A percentile compares a stretch with the other conserved stretches of the same genome.
Conservation (phyloP, 2,329 filamentous ascomycete genomes). For the Arthrobotrys conoides region DNA sequence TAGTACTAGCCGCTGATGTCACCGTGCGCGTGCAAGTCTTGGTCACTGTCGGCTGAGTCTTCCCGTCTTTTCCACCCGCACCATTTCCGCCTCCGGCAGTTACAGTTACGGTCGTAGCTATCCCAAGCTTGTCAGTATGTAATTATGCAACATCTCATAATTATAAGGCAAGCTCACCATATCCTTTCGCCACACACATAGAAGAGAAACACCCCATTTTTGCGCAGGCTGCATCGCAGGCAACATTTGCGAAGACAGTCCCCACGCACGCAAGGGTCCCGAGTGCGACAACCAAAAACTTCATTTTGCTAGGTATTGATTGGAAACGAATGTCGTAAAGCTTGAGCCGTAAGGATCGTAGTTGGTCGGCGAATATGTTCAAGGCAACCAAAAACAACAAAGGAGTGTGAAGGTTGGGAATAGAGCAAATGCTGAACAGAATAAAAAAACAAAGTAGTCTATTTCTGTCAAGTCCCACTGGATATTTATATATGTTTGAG, state of each 20-base stretch:
- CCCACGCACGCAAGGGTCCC: constrained; percentile 25
- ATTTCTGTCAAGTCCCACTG: neutral
- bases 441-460: constrained; percentile 15
- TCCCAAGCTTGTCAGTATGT: neutral
- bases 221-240: constrained; percentile 35
- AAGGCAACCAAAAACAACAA: neutral
- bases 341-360: neutral
- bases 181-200: constrained; percentile 30
- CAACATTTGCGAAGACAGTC: constrained; percentile 17
- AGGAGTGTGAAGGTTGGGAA: neutral
- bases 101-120: constrained; percentile 11
- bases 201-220: constrained; percentile 39
- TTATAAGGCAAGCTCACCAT: constrained; percentile 5
- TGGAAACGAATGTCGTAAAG: neutral
- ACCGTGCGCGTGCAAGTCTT: constrained; percentile 15
- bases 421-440: constrained; percentile 5
- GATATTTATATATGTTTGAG: neutral
- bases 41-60: constrained; percentile 12
- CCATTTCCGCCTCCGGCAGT: neutral
- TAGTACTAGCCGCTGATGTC: neutral
- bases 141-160: neutral
- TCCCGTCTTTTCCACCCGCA: neutral
- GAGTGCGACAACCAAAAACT: constrained; percentile 27
- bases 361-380: neutral
- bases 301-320: constrained; percentile 32